Base-by-base conservation (phyloP, 108 stramenopile genomes). In the Nitzschia sp. region DNA sequence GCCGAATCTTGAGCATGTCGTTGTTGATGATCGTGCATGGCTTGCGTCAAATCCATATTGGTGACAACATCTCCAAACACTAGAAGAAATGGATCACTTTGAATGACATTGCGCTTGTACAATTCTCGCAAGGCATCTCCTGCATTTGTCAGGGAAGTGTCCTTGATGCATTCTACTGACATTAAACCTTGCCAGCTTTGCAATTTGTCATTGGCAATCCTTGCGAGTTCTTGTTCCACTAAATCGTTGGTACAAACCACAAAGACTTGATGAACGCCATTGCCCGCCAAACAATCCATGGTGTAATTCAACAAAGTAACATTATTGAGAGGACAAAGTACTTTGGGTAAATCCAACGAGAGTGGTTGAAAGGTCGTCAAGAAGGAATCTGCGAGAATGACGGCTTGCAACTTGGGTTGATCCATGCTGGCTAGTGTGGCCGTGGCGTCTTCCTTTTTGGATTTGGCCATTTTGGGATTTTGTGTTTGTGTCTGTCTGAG, bases 41-140 rank as follows among this genome's bases (percentile, higher is more conserved):
- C 88, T 8, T 55, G 33, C 46, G 54, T 68, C 34, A 98, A 55
- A 65, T 97, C 88, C 46, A 98, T 84, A 77, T 97, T 97, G 55
- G 95, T 83, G 9, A 99, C 84, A 15, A 95, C 95, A 81, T 99
- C 97, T 3, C 96, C 97, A 60, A 73, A 80, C 71, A 98, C 85
- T n/a, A 99, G 74, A 0, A 99, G 68, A 72, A 99, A 99, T 2
- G 98, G 98, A 83, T 98, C 96, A 28, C 86, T 88, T 56, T 96
- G 85, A 47, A 99, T 83, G n/a, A 96, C 57, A 67, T 93, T 92
- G n/a, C 88, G 77, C 62, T 87, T 83, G 72, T 99, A 97, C 36
- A 99, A 71, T 73, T 99, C 97, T 17, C 98, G 86, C 21, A 99
- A 70, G 3, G 97, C 97, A 66, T 99, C 97, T 4, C 98, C 97